These are phyloP conservation scores for Reticulascus tulasneorum DNA, from an alignment of 2,329 filamentous ascomycete species.

Conservation along the genomic window DNA sequence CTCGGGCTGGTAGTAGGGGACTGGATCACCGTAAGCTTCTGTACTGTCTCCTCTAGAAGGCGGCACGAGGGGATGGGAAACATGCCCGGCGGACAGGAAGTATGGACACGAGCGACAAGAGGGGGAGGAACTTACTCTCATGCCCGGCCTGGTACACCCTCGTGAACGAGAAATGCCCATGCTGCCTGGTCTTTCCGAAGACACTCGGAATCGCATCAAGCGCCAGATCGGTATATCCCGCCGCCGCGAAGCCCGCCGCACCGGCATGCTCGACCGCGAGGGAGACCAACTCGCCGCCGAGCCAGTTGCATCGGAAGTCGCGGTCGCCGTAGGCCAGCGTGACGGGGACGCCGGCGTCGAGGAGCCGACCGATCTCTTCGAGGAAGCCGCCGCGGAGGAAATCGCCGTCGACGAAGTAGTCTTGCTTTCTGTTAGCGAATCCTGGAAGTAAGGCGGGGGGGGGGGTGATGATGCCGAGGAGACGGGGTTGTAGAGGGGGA, in stretches of 20 bases:
- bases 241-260: conserved; percentile 44
- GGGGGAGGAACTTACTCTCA: conserved; percentile 30
- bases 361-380: conserved; percentile 34
- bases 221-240: conserved; percentile 61
- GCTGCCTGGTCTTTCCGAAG: conserved; percentile 65
- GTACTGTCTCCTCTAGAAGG: no score
- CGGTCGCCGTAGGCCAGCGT: conserved; percentile 51
- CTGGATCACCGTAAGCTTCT: not conserved
- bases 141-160: conserved; percentile 43
- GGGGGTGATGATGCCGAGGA: conserved; percentile 15
- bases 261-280: conserved; percentile 42
- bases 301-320: conserved; percentile 49
- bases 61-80: no score
- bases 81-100: conserved; percentile 5
- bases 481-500: no score
- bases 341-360: conserved; percentile 50
- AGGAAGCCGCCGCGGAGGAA: conserved; percentile 10
- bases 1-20: conserved; percentile 15
- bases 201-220: no score
- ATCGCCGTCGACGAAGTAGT: conserved; percentile 28
- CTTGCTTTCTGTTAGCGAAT: no score
- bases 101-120: conserved; percentile 38
- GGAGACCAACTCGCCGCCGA: conserved; percentile 61
- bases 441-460: conserved; percentile 36
- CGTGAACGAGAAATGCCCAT: conserved; percentile 60